phyloP scores from a whole-genome alignment of 225 moss, liverwort and hornwort species.

The Marchantia paleacea region DNA sequence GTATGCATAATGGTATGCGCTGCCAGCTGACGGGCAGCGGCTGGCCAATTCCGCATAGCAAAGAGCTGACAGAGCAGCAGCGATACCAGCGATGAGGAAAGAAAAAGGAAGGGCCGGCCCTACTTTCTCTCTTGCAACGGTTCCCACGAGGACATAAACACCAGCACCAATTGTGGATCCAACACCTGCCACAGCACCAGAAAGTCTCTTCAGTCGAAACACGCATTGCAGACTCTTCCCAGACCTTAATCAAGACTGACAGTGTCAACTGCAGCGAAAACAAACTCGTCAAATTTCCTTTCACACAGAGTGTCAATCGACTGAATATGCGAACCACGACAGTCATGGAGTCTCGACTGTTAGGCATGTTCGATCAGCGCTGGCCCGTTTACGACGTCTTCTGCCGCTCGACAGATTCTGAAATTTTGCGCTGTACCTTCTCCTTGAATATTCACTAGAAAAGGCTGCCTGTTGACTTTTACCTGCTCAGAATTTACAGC shows the following conservation, averaged over 20 bases:
- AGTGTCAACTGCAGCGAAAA: not conserved
- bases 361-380: no score
- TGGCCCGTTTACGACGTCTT: no score
- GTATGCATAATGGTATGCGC: constrained; percentile 94
- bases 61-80: constrained; percentile 91
- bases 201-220: not conserved
- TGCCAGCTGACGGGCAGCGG: constrained; percentile 91
- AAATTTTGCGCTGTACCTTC: no score
- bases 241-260: not conserved
- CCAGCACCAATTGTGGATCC: constrained; percentile 95
- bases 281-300: not conserved
- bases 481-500: not conserved
- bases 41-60: constrained; percentile 98
- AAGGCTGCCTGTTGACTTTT: not conserved
- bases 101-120: constrained; percentile 84
- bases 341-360: no score
- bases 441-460: not conserved
- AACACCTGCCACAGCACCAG: constrained; percentile 47
- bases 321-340: no score
- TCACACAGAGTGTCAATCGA: not conserved
- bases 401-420: no score
- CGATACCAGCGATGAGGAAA: constrained; percentile 88
- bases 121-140: constrained; percentile 85
- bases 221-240: not conserved
- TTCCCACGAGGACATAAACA: constrained; percentile 89